Conservation (phyloP, 768 basidiomycete genomes). For the Nidula microcarpa region DNA sequence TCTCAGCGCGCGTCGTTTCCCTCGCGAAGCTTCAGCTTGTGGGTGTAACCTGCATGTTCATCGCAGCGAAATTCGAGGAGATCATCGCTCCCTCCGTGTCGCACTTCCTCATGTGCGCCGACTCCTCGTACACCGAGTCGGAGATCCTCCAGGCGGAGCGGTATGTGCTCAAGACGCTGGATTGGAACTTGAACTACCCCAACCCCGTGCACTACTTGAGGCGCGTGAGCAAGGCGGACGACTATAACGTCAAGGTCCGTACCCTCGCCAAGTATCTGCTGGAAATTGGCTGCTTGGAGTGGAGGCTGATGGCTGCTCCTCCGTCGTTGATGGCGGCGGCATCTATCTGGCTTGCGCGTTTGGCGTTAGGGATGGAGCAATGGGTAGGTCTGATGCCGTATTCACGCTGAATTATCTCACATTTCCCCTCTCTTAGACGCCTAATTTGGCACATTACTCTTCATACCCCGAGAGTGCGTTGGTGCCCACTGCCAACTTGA, state of each 20-base stretch:
- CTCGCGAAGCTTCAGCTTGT: slow-evolving; percentile 94
- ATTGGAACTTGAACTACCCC: slow-evolving; percentile 91
- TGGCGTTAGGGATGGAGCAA: slow-evolving; percentile 75
- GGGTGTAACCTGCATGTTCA: slow-evolving; percentile 89
- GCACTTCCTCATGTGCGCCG: slow-evolving; percentile 87
- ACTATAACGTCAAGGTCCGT: slow-evolving; percentile 88
- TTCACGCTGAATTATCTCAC: slow-evolving; percentile 2
- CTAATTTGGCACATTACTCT: slow-evolving; percentile 91
- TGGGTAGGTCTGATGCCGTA: slow-evolving; percentile 65
- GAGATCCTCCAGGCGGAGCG: slow-evolving; percentile 69
- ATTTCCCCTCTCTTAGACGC: slow-evolving; percentile 38
- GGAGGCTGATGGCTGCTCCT: slow-evolving; percentile 75
- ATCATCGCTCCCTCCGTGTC: slow-evolving; percentile 85
- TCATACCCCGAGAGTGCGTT: slow-evolving; percentile 85
- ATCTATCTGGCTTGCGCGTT: slow-evolving; percentile 83
- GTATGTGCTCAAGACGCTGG: slow-evolving; percentile 89
- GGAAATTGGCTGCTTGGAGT: slow-evolving; percentile 88
- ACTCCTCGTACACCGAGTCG: slow-evolving; percentile 84
- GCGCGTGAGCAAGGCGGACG: slow-evolving; percentile 93
- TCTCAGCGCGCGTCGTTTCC: slow-evolving; percentile 75
- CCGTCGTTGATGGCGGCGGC: slow-evolving; percentile 90
- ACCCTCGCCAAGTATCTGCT: slow-evolving; percentile 93
- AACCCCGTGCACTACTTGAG: slow-evolving; percentile 94
- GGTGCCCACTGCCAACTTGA: slow-evolving; percentile 85
- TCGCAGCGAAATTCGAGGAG: slow-evolving; percentile 96